Base-by-base conservation (phyloP, 371 early-diverging fungal species). In the Rhizopus sp. region DNA sequence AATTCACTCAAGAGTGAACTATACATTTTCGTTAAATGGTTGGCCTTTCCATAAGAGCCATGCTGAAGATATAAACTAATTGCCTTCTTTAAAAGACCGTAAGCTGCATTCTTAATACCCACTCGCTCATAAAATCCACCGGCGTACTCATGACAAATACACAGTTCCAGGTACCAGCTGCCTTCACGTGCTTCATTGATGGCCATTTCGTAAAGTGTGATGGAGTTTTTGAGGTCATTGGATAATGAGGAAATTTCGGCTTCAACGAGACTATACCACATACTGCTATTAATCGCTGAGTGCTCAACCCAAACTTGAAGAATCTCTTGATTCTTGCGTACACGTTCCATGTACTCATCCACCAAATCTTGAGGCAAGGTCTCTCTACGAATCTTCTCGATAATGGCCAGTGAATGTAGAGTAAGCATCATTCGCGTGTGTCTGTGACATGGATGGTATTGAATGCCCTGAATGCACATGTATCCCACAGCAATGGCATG, bases 41-140 rank as follows among this genome's bases (percentile, higher is more conserved):
- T 58, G 1, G 73, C 78, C 49, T 75, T 73, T 6, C 78, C 78
- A 53, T 78, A 73, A 1, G 78, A 64, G 2, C 73, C 71, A 42
- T 69, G 69, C 9, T 53, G 50, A n/a, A 63, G 44, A 35, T 72
- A 77, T 0, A 71, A 49, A 23, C 60, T 52, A 9, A 74, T 60
- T 0, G 77, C 71, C 55, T 77, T 77, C 41, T 58, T 65, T 9
- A 77, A 40, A 34, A 70, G 30, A 8, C 69, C 71, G 52, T 65
- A 64, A 0, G 75, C 78, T 8, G 63, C 60, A 40, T 78, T 78
- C 9, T 66, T 59, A 31, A 75, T 42, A 0, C 73, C 75, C 8
- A 31, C 42, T 29, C 75, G 67, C 3, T 59, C 50, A 58, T 78
- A 78, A 23, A 70, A 72, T 12, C 56, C 69, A 31, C 73, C 78